A percentile compares a stretch with the other conserved stretches of the same genome.
phyloP scores from a whole-genome alignment of 805 yeast species.

The Saccharomycopsis sp. region DNA sequence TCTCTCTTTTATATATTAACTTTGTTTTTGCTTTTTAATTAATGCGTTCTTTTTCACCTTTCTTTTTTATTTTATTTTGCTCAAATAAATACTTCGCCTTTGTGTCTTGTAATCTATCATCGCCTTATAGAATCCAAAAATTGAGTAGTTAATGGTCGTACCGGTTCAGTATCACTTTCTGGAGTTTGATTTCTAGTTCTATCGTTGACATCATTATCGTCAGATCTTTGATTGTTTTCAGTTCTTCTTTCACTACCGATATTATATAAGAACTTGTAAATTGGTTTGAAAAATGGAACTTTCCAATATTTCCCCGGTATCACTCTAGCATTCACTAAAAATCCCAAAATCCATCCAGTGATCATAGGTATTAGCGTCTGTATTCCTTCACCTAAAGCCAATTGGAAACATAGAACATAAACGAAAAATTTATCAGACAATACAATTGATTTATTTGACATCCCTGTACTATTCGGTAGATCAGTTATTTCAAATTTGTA shows the following conservation, averaged over 20 bases:
- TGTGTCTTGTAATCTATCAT: too few species aligned
- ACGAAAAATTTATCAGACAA: constrained; percentile 29
- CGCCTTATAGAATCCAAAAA: constrained; percentile 11
- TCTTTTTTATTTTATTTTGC: neutral
- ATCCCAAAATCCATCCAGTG: constrained; percentile 29
- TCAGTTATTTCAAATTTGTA: constrained; percentile 29
- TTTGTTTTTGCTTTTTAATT: neutral
- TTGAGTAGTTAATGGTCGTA: constrained; percentile 14
- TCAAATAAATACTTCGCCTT: neutral
- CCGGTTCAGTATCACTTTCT: constrained; percentile 10
- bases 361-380: constrained; percentile 25
- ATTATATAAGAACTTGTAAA: constrained; percentile 10
- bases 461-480: constrained; percentile 16
- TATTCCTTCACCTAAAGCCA: constrained; percentile 26
- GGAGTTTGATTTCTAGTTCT: neutral
- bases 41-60: too few species aligned
- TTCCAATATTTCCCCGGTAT: constrained; percentile 32
- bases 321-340: constrained; percentile 27
- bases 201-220: neutral
- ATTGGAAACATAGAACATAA: constrained; percentile 27
- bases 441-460: constrained; percentile 7
- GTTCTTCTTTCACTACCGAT: neutral
- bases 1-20: neutral
- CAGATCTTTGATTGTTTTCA: neutral
- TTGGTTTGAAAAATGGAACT: constrained; percentile 24